These are phyloP conservation scores for Dillenia suffruticosa DNA, from an alignment of 164 flowering plant species.

Conservation along the genomic window DNA sequence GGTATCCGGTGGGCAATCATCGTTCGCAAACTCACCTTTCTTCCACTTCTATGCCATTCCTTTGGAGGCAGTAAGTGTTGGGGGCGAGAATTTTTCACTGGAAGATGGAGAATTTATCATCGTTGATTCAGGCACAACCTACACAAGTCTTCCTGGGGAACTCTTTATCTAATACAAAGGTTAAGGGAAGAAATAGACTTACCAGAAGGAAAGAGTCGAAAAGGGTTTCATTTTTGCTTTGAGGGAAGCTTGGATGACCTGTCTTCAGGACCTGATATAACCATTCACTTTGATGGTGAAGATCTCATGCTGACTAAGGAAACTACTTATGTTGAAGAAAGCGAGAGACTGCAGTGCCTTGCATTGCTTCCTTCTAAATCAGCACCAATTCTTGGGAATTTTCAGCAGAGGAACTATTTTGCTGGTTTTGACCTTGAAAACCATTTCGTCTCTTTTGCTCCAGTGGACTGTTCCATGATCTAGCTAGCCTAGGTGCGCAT, in stretches of 20 bases:
- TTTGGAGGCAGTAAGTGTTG: not conserved
- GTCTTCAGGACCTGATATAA: not conserved
- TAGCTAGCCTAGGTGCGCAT: no score
- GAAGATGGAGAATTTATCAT: not conserved
- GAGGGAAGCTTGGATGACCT: slow-evolving; percentile 1
- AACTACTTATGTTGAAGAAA: not conserved
- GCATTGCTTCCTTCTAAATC: not conserved
- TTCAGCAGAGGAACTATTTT: not conserved
- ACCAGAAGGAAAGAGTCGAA: not conserved
- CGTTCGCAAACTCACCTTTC: not conserved
- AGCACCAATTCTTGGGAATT: not conserved
- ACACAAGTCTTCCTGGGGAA: not conserved
- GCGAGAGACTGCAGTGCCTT: not conserved
- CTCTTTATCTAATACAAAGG: not conserved
- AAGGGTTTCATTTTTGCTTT: not conserved
- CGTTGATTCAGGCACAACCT: not conserved
- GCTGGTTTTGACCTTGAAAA: no score
- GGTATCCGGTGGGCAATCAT: not conserved
- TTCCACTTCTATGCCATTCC: not conserved
- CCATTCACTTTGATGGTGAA: not conserved
- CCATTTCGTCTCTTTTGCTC: no score
- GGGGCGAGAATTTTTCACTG: not conserved
- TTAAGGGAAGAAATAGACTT: not conserved
- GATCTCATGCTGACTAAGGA: not conserved
- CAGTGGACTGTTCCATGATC: no score